phyloP scores from a whole-genome alignment of 345 rosid species.

The Populus deltoides region DNA sequence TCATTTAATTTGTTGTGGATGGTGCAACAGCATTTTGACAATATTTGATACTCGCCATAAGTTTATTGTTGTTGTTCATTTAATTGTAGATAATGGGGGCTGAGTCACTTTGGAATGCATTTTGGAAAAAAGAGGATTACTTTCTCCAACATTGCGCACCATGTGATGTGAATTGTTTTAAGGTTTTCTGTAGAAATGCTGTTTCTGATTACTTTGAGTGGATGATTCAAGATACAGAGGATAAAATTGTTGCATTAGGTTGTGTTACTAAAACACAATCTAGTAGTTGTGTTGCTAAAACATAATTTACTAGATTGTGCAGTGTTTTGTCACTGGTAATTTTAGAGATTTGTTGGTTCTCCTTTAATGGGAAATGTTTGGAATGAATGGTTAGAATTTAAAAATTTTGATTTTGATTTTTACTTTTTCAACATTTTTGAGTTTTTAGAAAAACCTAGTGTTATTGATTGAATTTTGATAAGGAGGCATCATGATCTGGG shows the following conservation, averaged over 20 bases:
- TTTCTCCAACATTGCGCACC: neutral
- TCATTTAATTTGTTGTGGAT: neutral
- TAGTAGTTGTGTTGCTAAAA: neutral
- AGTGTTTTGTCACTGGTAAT: neutral
- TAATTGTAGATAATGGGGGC: neutral
- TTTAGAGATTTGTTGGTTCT: neutral
- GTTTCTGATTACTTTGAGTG: neutral
- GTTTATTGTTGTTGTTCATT: neutral
- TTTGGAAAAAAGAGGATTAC: neutral
- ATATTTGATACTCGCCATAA: neutral
- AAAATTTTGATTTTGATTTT: neutral
- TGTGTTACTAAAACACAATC: neutral
- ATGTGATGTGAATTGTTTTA: neutral
- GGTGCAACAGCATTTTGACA: neutral
- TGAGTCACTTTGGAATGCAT: neutral
- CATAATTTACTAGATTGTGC: neutral
- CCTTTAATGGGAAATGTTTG: neutral
- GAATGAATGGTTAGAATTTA: neutral
- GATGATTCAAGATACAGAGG: neutral
- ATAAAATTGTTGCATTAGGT: neutral
- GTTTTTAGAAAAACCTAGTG: neutral
- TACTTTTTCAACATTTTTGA: neutral
- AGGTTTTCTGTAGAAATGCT: neutral
- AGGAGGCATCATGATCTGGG: neutral
- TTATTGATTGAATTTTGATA: slow-evolving; percentile 2